A percentile compares a stretch with the other conserved stretches of the same genome.
phyloP scores from a whole-genome alignment of 345 rosid species.

The Boechera stricta region DNA sequence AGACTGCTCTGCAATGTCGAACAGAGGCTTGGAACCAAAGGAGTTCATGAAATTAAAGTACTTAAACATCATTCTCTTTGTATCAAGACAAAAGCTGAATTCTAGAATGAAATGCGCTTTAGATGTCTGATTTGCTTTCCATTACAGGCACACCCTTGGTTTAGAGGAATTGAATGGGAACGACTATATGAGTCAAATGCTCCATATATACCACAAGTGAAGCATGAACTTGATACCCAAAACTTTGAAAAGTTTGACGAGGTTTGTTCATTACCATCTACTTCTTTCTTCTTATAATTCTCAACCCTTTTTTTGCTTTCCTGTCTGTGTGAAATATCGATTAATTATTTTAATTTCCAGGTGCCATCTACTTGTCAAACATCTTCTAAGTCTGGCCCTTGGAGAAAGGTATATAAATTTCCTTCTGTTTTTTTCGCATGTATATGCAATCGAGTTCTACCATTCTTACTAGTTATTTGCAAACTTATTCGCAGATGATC shows the following conservation, averaged over 20 bases:
- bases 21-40: conserved; percentile 71
- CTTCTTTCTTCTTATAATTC: background rate
- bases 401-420: conserved; percentile 59
- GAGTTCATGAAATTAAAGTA: conserved; percentile 70
- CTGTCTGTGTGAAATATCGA: background rate
- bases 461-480: conserved; percentile 2
- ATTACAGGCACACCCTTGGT: conserved; percentile 64
- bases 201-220: conserved; percentile 68
- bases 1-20: conserved; percentile 69
- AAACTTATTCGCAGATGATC: conserved; percentile 62
- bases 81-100: conserved; percentile 2
- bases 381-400: conserved; percentile 57
- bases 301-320: conserved; percentile 1
- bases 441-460: background rate
- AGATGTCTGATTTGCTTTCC: conserved; percentile 1
- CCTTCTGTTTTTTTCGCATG: background rate
- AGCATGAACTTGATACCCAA: conserved; percentile 65
- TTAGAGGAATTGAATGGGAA: conserved; percentile 66
- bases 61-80: conserved; percentile 32
- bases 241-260: conserved; percentile 79
- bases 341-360: background rate
- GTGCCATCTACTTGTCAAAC: conserved; percentile 44
- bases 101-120: background rate
- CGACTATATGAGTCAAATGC: conserved; percentile 64
- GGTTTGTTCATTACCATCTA: conserved; percentile 44